Evolutionary conservation across 129 eudicot genomes (phyloP).

Genomic region (Pseudognaphalium luteoalbum): DNA sequence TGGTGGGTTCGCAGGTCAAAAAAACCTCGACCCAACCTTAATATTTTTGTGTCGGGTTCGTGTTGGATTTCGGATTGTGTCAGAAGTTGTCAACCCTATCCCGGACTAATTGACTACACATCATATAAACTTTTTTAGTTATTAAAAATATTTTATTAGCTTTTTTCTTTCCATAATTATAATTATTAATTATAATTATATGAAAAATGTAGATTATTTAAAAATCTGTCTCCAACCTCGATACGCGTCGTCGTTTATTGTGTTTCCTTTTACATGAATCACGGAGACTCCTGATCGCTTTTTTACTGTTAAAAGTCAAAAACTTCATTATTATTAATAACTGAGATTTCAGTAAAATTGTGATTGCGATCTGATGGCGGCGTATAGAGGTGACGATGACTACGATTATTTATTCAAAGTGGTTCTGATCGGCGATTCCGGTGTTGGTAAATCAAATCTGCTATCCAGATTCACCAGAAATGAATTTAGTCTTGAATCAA

Average conservation of each 20-base stretch:
- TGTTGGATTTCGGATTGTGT: too few relatives aligned
- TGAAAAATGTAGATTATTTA: too few relatives aligned
- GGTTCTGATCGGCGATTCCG: slow-evolving; percentile 15
- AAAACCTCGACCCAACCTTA: too few relatives aligned
- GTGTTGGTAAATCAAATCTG: slow-evolving; percentile 14
- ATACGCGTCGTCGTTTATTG: not conserved
- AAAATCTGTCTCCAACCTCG: not conserved
- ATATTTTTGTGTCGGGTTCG: too few relatives aligned
- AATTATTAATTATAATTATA: too few relatives aligned
- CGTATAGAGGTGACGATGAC: slow-evolving; percentile 13
- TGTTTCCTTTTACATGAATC: not conserved
- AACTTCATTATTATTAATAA: not conserved
- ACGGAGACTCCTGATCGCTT: not conserved
- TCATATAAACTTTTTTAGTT: too few relatives aligned
- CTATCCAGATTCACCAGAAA: not conserved
- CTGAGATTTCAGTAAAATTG: not conserved
- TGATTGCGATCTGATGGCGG: not conserved
- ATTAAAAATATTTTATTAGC: too few relatives aligned
- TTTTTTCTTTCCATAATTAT: too few relatives aligned
- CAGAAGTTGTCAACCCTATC: too few relatives aligned
- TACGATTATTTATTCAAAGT: slow-evolving; percentile 15
- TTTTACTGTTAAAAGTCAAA: not conserved
- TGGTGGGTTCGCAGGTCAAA: too few relatives aligned
- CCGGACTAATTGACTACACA: too few relatives aligned
- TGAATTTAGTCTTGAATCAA: slow-evolving; percentile 9